Evolutionary conservation across 2,329 filamentous ascomycete species (phyloP), one percentile per base, ranked within the genome.

Genomic region (Epichloe sp.): DNA sequence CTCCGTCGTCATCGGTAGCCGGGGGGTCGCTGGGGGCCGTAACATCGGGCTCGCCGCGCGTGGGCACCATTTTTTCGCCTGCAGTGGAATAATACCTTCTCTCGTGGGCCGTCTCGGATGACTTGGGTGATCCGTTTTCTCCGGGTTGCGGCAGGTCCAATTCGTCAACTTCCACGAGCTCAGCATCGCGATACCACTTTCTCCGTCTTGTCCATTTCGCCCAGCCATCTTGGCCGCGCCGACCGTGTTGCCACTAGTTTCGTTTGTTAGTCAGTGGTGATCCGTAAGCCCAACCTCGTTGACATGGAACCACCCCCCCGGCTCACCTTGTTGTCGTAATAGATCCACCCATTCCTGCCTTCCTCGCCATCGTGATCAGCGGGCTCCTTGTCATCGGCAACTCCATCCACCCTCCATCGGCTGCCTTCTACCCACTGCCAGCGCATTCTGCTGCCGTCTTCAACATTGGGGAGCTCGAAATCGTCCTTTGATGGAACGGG

Each of bases 111-210:
- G 44, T 40, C 38, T 26, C 40, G 44, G 58, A 54, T 12, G 61
- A 53, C 15, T 62, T 61, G 19, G 57, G 45, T 10, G 54, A 40
- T 7, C 52, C 55, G n/a, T 63, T 66, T 47, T 71, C 68, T 34
- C 71, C 63, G 54, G 74, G 71, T 48, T 71, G 58, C 17, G 54
- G 44, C 12, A 53, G 45, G 4, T 64, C 53, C 2, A 55, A 37
- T 61, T 63, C 63, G 19, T 71, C 68, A 10, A 84, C 71, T 63
- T 98, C 93, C 36, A 96, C 88, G 3, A 98, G 78, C 69, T 98
- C 93, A 10, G 93, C 93, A 63, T 97, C 93, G 40, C 93, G 86
- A 63, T 88, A 93, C 93, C 93, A 98, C 69, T 97, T 96, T 55
- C 93, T 75, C 21, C 93, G 81, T 14, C 93, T 80, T 0, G 93